phyloP scores from a whole-genome alignment of 257 asterid genomes.

The Ajuga chamaepitys region DNA sequence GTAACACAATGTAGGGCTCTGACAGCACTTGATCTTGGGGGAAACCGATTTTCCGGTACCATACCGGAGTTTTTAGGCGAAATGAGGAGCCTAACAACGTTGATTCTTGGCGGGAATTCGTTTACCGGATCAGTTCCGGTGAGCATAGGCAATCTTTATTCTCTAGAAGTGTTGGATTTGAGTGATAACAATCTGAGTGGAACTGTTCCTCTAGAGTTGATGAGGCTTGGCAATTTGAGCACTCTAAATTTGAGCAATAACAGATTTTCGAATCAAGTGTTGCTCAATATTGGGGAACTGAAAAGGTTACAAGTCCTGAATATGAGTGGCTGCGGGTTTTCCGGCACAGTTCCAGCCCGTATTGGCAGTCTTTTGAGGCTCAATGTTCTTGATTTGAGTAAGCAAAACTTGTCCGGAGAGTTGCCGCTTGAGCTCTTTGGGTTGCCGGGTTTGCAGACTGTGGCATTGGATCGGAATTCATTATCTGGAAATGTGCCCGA shows the following conservation, averaged over 20 bases:
- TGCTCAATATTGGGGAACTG: slow-evolving; percentile 35
- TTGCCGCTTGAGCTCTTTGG: slow-evolving; percentile 72
- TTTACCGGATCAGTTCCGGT: slow-evolving; percentile 46
- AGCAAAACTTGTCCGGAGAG: slow-evolving; percentile 68
- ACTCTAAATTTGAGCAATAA: slow-evolving; percentile 57
- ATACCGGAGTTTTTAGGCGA: slow-evolving; percentile 52
- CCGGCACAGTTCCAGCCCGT: slow-evolving; percentile 53
- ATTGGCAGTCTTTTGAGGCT: slow-evolving; percentile 56
- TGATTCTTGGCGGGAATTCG: slow-evolving; percentile 53
- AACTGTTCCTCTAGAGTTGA: slow-evolving; percentile 42
- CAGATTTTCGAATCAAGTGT: slow-evolving; percentile 40
- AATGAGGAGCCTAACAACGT: slow-evolving; percentile 29
- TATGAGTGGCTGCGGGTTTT: slow-evolving; percentile 64
- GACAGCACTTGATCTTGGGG: slow-evolving; percentile 52
- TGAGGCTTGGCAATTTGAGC: slow-evolving; percentile 54
- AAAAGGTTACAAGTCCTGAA: slow-evolving; percentile 49
- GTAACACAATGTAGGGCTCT: slow-evolving; percentile 33
- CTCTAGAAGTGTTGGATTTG: slow-evolving; percentile 52
- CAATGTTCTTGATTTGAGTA: slow-evolving; percentile 60
- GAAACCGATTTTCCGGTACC: slow-evolving; percentile 40
- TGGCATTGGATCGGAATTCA: slow-evolving; percentile 54
- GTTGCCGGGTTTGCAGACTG: slow-evolving; percentile 52
- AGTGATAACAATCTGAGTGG: slow-evolving; percentile 52
- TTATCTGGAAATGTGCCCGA: slow-evolving; percentile 67
- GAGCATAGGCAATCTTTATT: slow-evolving; percentile 33